A percentile compares a stretch with the other conserved stretches of the same genome.
phyloP scores from a whole-genome alignment of 2,329 filamentous ascomycete species.

The Didymella pomorum region DNA sequence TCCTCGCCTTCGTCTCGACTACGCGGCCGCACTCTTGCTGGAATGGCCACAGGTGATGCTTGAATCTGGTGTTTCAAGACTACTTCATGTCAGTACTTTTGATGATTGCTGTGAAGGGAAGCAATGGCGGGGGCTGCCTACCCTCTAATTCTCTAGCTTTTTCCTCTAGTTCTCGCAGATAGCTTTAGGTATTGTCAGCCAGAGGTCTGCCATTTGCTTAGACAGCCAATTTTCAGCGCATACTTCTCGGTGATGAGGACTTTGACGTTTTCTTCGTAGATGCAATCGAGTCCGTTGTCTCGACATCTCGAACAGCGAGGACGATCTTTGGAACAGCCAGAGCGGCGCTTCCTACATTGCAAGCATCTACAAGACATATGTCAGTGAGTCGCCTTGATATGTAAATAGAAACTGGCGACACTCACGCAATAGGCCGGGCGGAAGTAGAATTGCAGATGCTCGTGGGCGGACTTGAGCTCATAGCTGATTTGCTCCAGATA shows the following conservation, averaged over 20 bases:
- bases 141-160: slow-evolving; percentile 3
- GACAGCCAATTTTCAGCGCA: background rate
- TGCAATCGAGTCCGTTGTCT: slow-evolving; percentile 10
- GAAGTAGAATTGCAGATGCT: slow-evolving; percentile 3
- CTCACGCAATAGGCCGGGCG: slow-evolving; percentile 3
- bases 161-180: slow-evolving; percentile 7
- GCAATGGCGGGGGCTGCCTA: background rate
- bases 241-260: slow-evolving; percentile 9
- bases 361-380: slow-evolving; percentile 2
- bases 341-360: slow-evolving; percentile 10
- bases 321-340: slow-evolving; percentile 11
- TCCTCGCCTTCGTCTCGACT: slow-evolving; percentile 2
- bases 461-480: slow-evolving; percentile 1
- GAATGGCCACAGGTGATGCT: background rate
- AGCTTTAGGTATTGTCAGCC: slow-evolving; percentile 1
- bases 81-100: background rate
- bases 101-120: background rate
- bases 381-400: background rate
- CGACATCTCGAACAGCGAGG: slow-evolving; percentile 12
- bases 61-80: background rate
- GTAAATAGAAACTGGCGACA: background rate
- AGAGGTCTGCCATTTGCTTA: background rate
- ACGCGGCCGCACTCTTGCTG: background rate
- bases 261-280: slow-evolving; percentile 9
- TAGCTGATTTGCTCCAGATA: background rate